Conservation (phyloP, 148 eudicot species). For the Chenopodium formosanum region DNA sequence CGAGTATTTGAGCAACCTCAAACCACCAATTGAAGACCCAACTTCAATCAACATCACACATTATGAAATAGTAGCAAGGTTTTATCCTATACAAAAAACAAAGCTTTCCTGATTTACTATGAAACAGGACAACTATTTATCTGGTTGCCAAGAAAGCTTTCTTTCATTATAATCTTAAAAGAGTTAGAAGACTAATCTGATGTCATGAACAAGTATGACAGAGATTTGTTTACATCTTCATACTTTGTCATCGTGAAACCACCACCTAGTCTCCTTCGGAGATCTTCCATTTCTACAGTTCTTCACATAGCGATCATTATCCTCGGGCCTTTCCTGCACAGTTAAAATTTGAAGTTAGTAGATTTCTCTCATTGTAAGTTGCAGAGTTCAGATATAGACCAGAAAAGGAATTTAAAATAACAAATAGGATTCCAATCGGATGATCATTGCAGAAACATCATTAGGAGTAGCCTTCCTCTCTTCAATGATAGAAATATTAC, state of each 20-base stretch:
- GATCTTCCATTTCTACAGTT: conserved; percentile 84
- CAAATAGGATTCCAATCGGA: not conserved
- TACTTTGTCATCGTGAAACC: conserved; percentile 96
- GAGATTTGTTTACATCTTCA: conserved; percentile 26
- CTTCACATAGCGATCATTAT: conserved; percentile 82
- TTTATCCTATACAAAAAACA: conserved; percentile 29
- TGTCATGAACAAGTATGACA: conserved; percentile 18
- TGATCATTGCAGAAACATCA: not conserved
- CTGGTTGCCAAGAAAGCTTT: conserved; percentile 20
- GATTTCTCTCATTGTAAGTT: not conserved
- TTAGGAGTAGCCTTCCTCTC: not conserved
- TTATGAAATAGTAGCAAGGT: conserved; percentile 10
- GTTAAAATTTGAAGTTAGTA: conserved; percentile 16
- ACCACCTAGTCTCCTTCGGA: conserved; percentile 94
- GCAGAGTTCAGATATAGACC: not conserved
- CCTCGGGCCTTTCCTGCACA: conserved; percentile 85
- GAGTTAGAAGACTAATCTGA: conserved; percentile 30
- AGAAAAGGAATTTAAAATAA: not conserved
- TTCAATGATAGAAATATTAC: not conserved
- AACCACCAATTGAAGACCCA: conserved; percentile 1
- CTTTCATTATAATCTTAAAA: conserved; percentile 18
- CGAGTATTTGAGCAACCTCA: conserved; percentile 7
- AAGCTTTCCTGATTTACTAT: conserved; percentile 14
- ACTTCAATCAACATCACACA: conserved; percentile 16
- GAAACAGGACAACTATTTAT: conserved; percentile 24